Conservation (phyloP, 108 stramenopile species). For the Tribonema minus region DNA sequence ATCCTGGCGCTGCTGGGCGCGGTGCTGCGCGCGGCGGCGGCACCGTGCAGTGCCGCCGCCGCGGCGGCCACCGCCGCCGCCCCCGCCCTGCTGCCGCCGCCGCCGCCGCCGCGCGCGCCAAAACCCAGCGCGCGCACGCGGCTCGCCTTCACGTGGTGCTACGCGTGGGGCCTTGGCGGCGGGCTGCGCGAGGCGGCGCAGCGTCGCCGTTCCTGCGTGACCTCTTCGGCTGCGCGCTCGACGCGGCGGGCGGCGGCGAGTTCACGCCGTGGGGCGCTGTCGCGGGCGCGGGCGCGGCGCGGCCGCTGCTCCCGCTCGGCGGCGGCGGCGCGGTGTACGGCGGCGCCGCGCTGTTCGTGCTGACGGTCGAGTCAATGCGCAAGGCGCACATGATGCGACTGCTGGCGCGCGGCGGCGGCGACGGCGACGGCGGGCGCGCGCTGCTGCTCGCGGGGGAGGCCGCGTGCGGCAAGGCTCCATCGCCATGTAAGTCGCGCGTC, state of each 20-base stretch:
- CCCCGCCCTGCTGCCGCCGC: not conserved
- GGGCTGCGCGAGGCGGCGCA: not conserved
- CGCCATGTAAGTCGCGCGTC: not conserved
- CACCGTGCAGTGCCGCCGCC: not conserved
- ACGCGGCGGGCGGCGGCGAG: not conserved
- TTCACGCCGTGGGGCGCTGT: not conserved
- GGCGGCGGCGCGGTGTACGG: not conserved
- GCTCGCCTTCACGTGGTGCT: not conserved
- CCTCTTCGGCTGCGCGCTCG: not conserved
- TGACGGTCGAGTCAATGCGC: not conserved
- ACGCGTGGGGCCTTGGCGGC: not conserved
- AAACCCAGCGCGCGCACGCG: not conserved
- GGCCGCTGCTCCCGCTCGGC: not conserved
- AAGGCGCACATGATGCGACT: not conserved
- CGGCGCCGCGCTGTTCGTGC: not conserved
- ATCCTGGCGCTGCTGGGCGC: too few relatives aligned
- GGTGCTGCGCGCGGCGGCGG: too few relatives aligned
- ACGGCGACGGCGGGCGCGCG: too few relatives aligned
- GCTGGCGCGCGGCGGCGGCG: not conserved
- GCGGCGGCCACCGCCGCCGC: not conserved
- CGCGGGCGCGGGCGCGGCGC: not conserved
- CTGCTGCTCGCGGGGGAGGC: not conserved
- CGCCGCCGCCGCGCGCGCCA: not conserved
- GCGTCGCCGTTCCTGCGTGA: not conserved
- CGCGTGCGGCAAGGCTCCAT: not conserved